phyloP scores from a whole-genome alignment of 176 grass and related monocot species.

The Zoysia pacifica region DNA sequence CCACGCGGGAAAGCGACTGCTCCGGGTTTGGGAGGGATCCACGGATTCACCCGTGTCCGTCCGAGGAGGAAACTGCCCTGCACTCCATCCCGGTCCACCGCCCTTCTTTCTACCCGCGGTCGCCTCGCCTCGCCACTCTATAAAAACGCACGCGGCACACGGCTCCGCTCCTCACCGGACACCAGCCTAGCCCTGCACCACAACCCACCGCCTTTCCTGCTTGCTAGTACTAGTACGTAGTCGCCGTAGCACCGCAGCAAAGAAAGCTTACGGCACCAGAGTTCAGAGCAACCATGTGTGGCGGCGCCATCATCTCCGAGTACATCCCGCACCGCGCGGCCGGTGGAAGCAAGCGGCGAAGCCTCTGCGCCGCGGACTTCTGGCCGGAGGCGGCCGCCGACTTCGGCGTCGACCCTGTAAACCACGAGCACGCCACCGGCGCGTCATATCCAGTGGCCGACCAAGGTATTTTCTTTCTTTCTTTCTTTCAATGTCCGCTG shows the following conservation, averaged over 20 bases:
- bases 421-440: conserved; percentile 1
- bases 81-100: background rate
- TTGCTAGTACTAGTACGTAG: background rate
- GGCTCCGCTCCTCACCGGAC: background rate
- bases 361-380: conserved; percentile 40
- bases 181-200: no score
- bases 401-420: background rate
- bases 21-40: background rate
- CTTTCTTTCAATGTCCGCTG: no score
- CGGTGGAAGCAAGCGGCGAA: conserved; percentile 8
- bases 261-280: no score
- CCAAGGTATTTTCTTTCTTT: background rate
- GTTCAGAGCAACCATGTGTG: conserved; percentile 30
- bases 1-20: no score
- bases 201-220: background rate
- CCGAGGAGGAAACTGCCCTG: conserved; percentile 19
- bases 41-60: background rate
- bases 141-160: conserved; percentile 35
- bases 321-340: conserved; percentile 38
- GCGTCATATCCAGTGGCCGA: background rate
- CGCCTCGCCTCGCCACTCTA: conserved; percentile 12
- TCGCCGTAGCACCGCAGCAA: background rate
- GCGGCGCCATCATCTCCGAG: conserved; percentile 54
- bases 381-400: conserved; percentile 13
- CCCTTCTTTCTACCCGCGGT: background rate